Conservation (phyloP, 495 filamentous ascomycete species). For the Annulohypoxylon maeteangense region DNA sequence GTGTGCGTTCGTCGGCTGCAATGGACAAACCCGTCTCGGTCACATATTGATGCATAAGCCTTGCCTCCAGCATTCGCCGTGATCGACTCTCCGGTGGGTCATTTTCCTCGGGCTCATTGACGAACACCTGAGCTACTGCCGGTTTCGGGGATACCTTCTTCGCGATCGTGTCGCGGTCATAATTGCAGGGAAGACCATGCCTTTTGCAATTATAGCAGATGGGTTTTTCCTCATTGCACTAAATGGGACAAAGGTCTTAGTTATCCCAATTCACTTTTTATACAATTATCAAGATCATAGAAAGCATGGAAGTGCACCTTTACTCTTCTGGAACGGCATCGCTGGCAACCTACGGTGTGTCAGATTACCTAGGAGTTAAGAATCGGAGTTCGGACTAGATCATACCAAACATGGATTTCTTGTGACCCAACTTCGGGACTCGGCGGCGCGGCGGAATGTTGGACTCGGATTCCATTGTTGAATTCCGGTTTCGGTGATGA, state of each 20-base stretch:
- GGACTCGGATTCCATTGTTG: conserved; percentile 24
- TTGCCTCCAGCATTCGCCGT: conserved; percentile 50
- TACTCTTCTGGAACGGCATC: conserved; percentile 51
- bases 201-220: conserved; percentile 52
- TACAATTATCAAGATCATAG: not conserved
- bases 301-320: not conserved
- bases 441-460: conserved; percentile 1
- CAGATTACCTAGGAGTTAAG: not conserved
- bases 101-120: conserved; percentile 3
- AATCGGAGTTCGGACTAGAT: not conserved
- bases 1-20: conserved; percentile 20
- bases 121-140: conserved; percentile 2
- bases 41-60: conserved; percentile 52
- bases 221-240: conserved; percentile 58
- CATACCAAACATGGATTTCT: conserved; percentile 42
- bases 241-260: not conserved
- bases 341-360: conserved; percentile 48
- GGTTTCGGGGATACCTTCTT: conserved; percentile 17
- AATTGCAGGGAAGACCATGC: conserved; percentile 50
- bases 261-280: not conserved
- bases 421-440: conserved; percentile 33
- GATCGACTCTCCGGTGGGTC: conserved; percentile 46
- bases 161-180: conserved; percentile 31
- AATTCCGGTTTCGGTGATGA: not conserved
- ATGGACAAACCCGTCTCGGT: conserved; percentile 39